Conservation (phyloP, 148 eudicot species). For the Persicaria maculosa region DNA sequence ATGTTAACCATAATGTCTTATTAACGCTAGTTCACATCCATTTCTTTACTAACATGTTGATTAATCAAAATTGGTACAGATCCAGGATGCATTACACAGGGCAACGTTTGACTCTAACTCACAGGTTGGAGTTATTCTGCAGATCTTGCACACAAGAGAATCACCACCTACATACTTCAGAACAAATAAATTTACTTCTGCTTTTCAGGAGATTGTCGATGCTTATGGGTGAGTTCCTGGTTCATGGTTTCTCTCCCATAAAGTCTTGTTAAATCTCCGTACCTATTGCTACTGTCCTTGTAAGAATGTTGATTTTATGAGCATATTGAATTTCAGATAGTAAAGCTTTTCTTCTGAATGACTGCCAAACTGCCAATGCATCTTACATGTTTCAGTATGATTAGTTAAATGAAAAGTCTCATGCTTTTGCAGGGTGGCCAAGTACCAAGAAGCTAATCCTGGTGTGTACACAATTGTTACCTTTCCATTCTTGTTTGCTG, state of each 20-base stretch:
- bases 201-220: slow-evolving; percentile 92
- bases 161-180: slow-evolving; percentile 82
- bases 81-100: slow-evolving; percentile 78
- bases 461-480: slow-evolving; percentile 43
- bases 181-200: slow-evolving; percentile 78
- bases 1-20: not conserved
- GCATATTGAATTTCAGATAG: not conserved
- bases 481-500: slow-evolving; percentile 57
- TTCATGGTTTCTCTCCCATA: not conserved
- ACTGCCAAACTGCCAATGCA: not conserved
- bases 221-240: slow-evolving; percentile 77
- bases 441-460: slow-evolving; percentile 58
- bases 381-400: not conserved
- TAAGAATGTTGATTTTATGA: not conserved
- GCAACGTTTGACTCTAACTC: slow-evolving; percentile 82
- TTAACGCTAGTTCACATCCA: not conserved
- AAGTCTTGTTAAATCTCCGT: not conserved
- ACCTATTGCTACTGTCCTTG: not conserved
- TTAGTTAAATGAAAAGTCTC: not conserved
- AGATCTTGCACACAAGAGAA: slow-evolving; percentile 74
- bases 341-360: not conserved
- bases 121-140: slow-evolving; percentile 92
- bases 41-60: slow-evolving; percentile 10
- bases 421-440: slow-evolving; percentile 37
- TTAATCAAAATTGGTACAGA: slow-evolving; percentile 37